Conservation (phyloP, 306 rosid genomes). For the Fagus sylvatica region DNA sequence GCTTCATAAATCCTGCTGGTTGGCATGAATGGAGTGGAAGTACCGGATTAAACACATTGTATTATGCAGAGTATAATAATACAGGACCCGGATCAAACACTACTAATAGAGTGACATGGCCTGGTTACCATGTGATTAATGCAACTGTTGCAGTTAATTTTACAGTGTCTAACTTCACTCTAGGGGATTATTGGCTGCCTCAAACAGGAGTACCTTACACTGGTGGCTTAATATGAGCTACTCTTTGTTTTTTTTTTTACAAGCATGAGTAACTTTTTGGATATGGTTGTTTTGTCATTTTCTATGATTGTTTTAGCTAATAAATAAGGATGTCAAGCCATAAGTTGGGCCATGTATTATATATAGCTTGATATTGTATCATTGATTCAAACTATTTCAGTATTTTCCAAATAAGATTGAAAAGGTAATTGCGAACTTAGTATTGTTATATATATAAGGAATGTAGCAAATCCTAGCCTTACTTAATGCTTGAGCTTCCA, state of each 20-base stretch:
- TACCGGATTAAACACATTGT: slow-evolving; percentile 56
- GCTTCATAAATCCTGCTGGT: slow-evolving; percentile 53
- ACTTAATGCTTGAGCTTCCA: too few relatives aligned
- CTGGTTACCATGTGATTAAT: slow-evolving; percentile 61
- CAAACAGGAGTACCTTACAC: slow-evolving; percentile 65
- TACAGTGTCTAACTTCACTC: slow-evolving; percentile 55
- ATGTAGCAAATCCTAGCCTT: too few relatives aligned
- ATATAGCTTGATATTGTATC: not conserved
- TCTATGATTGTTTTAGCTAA: not conserved
- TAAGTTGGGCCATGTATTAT: not conserved
- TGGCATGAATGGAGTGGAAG: slow-evolving; percentile 74
- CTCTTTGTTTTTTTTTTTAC: not conserved
- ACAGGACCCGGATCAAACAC: slow-evolving; percentile 60
- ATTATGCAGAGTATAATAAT: slow-evolving; percentile 66
- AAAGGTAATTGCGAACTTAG: not conserved
- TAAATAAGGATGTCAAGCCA: not conserved
- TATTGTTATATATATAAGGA: not conserved
- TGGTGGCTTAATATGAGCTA: slow-evolving; percentile 25
- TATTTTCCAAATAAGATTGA: not conserved
- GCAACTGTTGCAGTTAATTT: slow-evolving; percentile 55
- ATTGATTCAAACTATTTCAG: not conserved
- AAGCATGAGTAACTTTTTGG: not conserved
- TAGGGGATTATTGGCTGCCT: slow-evolving; percentile 64
- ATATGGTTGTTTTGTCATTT: not conserved
- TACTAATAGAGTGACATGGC: slow-evolving; percentile 57